A percentile compares a stretch with the other conserved stretches of the same genome.
These are phyloP conservation scores for Physocladia obscura DNA, from an alignment of 192 early-diverging fungal species.

Conservation along the genomic window DNA sequence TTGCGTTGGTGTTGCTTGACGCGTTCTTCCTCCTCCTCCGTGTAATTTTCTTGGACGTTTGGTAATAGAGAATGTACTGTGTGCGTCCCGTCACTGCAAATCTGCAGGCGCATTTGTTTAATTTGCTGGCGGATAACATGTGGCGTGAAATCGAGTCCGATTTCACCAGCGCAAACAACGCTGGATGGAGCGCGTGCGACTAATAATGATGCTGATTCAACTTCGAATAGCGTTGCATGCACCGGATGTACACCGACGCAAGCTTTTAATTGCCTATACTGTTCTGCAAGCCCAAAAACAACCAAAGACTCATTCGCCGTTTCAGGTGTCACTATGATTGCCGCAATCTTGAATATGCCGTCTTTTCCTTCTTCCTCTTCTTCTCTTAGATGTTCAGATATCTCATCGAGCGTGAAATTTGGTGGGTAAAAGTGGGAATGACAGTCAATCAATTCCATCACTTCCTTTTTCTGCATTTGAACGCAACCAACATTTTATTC, in stretches of 20 bases:
- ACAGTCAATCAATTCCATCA: constrained; percentile 35
- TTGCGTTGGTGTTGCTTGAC: constrained; percentile 33
- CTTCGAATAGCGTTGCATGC: constrained; percentile 19
- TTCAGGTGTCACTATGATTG: constrained; percentile 40
- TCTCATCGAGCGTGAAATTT: constrained; percentile 3
- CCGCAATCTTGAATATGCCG: neutral
- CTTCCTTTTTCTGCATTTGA: neutral
- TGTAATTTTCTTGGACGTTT: neutral
- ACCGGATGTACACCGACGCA: constrained; percentile 42
- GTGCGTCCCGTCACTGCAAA: too few relatives aligned
- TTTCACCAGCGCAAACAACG: constrained; percentile 48
- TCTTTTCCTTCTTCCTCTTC: neutral
- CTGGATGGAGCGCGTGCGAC: constrained; percentile 21
- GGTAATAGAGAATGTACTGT: too few relatives aligned
- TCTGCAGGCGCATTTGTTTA: too few relatives aligned
- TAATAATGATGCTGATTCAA: neutral
- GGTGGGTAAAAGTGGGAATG: constrained; percentile 44
- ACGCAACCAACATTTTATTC: neutral
- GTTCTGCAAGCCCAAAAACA: constrained; percentile 16
- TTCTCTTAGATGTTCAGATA: neutral
- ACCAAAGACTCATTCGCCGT: neutral
- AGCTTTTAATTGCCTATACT: neutral
- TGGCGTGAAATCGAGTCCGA: constrained; percentile 52
- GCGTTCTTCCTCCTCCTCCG: neutral
- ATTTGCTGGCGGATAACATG: constrained; percentile 31